These are phyloP conservation scores for Tothia fuscella DNA, from an alignment of 2,329 filamentous ascomycete species.

Conservation along the genomic window DNA sequence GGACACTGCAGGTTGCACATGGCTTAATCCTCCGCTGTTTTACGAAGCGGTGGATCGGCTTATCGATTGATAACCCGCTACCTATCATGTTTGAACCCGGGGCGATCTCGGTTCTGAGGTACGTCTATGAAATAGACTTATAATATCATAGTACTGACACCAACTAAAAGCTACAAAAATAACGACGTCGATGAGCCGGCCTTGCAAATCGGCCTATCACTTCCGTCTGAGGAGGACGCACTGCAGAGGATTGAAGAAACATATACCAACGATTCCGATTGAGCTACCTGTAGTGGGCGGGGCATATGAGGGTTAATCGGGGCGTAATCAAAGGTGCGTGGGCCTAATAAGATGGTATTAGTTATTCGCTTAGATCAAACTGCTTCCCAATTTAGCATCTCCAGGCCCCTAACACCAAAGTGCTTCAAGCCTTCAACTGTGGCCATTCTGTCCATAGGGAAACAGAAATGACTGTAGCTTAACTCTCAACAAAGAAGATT, in stretches of 20 bases:
- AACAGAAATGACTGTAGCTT: not conserved
- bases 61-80: constrained; percentile 28
- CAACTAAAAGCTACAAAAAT: constrained; percentile 22
- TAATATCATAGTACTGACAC: not conserved
- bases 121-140: not conserved
- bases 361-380: not conserved
- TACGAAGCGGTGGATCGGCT: constrained; percentile 34
- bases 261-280: not conserved
- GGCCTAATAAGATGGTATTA: not conserved
- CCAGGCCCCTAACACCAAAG: not conserved
- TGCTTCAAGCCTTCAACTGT: not conserved
- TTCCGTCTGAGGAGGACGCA: not conserved
- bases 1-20: constrained; percentile 20
- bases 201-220: constrained; percentile 24
- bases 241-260: not conserved
- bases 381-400: not conserved
- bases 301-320: not conserved
- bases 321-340: not conserved
- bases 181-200: constrained; percentile 29
- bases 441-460: not conserved
- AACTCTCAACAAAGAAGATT: not conserved
- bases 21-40: constrained; percentile 36
- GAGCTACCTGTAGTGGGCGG: not conserved
- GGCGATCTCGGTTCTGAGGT: not conserved
- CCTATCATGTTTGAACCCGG: constrained; percentile 18